A percentile compares a stretch with the other conserved stretches of the same genome.
Evolutionary conservation across 2,329 filamentous ascomycete genomes (phyloP).

Genomic region (Claviceps sp.): DNA sequence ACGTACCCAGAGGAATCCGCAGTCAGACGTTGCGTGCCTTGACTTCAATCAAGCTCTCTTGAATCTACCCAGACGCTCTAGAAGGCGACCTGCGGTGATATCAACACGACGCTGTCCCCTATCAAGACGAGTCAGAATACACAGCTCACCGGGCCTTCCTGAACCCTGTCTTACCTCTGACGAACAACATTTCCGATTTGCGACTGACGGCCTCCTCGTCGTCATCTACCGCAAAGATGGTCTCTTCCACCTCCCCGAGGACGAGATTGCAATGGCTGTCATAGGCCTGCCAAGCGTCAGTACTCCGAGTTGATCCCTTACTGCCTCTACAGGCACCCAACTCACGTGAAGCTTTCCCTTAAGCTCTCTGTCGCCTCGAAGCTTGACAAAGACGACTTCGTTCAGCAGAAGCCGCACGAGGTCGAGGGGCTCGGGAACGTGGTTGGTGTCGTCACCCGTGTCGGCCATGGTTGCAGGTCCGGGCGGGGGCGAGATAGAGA

Average conservation of each 20-base stretch:
- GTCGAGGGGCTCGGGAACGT: slow-evolving; percentile 85
- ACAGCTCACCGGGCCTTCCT: slow-evolving; percentile 13
- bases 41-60: neutral
- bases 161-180: slow-evolving; percentile 54
- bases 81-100: slow-evolving; percentile 45
- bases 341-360: slow-evolving; percentile 83
- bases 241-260: slow-evolving; percentile 92
- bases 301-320: neutral
- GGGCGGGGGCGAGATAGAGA: too few species aligned
- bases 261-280: slow-evolving; percentile 98
- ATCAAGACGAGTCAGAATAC: neutral
- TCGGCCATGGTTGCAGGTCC: slow-evolving; percentile 56
- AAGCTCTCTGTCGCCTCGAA: slow-evolving; percentile 87
- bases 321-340: neutral
- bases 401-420: slow-evolving; percentile 89
- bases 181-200: slow-evolving; percentile 97
- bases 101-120: slow-evolving; percentile 63
- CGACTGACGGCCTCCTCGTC: slow-evolving; percentile 92
- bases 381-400: slow-evolving; percentile 93
- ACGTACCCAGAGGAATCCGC: neutral
- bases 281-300: slow-evolving; percentile 55
- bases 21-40: neutral
- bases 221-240: slow-evolving; percentile 85
- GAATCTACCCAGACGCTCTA: slow-evolving; percentile 10
- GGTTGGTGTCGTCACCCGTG: slow-evolving; percentile 55